Conservation (phyloP, 495 filamentous ascomycete species). For the Eremomyces bilateralis region DNA sequence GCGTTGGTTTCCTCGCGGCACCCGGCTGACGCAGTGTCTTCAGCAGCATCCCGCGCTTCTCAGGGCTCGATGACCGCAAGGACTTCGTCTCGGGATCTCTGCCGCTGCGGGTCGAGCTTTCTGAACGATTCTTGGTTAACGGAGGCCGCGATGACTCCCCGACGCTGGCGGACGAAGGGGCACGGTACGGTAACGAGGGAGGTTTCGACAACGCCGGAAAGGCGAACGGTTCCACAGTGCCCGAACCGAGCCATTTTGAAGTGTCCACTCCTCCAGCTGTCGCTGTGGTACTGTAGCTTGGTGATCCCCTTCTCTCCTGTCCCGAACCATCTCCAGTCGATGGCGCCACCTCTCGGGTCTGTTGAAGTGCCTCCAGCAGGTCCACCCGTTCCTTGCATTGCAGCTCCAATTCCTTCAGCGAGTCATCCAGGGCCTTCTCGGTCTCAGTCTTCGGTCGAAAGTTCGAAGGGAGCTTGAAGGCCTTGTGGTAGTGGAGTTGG, state of each 20-base stretch:
- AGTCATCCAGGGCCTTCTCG: slow-evolving; percentile 62
- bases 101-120: slow-evolving; percentile 6
- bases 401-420: slow-evolving; percentile 58
- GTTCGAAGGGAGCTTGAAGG: slow-evolving; percentile 43
- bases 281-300: too few species aligned
- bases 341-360: slow-evolving; percentile 15
- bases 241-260: slow-evolving; percentile 50
- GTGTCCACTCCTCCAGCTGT: too few species aligned
- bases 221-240: slow-evolving; percentile 56
- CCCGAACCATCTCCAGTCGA: slow-evolving; percentile 11
- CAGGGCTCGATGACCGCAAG: slow-evolving; percentile 59
- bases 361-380: slow-evolving; percentile 56
- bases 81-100: slow-evolving; percentile 23
- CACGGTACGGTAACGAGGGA: slow-evolving; percentile 40
- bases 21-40: slow-evolving; percentile 57
- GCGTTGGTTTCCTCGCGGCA: slow-evolving; percentile 35
- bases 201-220: slow-evolving; percentile 58
- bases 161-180: slow-evolving; percentile 29
- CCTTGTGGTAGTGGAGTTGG: slow-evolving; percentile 74
- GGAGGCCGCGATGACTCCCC: slow-evolving; percentile 1
- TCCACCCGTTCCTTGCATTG: slow-evolving; percentile 91
- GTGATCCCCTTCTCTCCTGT: too few species aligned
- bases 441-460: slow-evolving; percentile 64
- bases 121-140: too few species aligned
- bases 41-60: slow-evolving; percentile 57